A percentile compares a stretch with the other conserved stretches of the same genome.
Evolutionary conservation across 2,329 filamentous ascomycete genomes (phyloP).

Genomic region (Cladorrhinum sp.): DNA sequence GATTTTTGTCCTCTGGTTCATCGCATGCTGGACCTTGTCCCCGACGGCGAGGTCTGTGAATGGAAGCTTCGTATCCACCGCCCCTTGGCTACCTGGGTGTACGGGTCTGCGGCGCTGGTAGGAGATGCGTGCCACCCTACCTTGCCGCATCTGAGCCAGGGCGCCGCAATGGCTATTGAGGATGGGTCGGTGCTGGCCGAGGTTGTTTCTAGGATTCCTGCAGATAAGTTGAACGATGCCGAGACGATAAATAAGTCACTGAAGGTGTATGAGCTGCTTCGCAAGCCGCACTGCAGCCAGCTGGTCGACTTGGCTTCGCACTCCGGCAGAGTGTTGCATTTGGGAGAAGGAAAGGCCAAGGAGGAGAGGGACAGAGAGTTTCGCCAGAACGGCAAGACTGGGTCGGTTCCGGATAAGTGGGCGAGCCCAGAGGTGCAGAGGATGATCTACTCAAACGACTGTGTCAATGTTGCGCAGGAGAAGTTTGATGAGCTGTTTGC

Average conservation of each 20-base stretch:
- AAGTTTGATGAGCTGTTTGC: conserved; percentile 49
- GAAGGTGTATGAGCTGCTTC: conserved; percentile 53
- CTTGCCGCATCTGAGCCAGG: conserved; percentile 64
- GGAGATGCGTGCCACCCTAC: conserved; percentile 68
- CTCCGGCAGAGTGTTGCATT: conserved; percentile 53
- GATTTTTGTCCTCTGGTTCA: conserved; percentile 60
- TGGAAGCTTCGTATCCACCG: conserved; percentile 61
- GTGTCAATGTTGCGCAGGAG: conserved; percentile 52
- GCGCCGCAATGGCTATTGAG: conserved; percentile 66
- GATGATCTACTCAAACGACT: conserved; percentile 64
- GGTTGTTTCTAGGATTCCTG: conserved; percentile 42
- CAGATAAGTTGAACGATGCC: conserved; percentile 31
- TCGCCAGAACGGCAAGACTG: conserved; percentile 47
- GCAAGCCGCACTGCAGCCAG: conserved; percentile 52
- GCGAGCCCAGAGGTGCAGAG: conserved; percentile 66
- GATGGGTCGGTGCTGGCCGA: conserved; percentile 61
- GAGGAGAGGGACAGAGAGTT: conserved; percentile 58
- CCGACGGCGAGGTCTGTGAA: conserved; percentile 62
- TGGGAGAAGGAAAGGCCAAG: conserved; percentile 56
- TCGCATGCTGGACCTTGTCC: conserved; percentile 58
- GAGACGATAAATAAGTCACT: conserved; percentile 47
- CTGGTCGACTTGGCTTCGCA: conserved; percentile 54
- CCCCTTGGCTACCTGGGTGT: conserved; percentile 55
- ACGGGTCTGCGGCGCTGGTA: conserved; percentile 54
- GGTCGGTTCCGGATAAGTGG: conserved; percentile 64